Conservation (phyloP, 441 rosid species). For the Adansonia gregorii region DNA sequence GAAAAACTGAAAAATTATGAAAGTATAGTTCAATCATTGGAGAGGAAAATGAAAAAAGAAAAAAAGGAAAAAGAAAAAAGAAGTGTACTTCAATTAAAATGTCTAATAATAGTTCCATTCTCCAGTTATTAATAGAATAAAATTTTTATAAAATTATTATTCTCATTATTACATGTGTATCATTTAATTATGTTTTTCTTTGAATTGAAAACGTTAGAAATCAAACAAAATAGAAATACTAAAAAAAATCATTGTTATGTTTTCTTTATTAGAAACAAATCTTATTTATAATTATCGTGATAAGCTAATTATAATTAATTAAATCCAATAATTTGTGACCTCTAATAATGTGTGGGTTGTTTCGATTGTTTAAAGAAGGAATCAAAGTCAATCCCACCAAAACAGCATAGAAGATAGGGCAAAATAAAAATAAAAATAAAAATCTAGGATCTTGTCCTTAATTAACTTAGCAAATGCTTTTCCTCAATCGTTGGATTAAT, state of each 20-base stretch:
- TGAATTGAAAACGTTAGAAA: too few species aligned
- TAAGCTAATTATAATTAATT: background rate
- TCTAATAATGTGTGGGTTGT: background rate
- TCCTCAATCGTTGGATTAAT: background rate
- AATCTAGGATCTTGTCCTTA: background rate
- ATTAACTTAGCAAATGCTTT: background rate
- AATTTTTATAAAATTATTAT: too few species aligned
- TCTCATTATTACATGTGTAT: too few species aligned
- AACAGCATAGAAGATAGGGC: too few species aligned
- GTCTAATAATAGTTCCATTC: too few species aligned
- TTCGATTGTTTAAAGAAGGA: background rate
- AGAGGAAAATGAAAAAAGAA: background rate
- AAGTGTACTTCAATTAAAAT: background rate
- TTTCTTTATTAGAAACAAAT: too few species aligned
- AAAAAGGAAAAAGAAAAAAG: too few species aligned
- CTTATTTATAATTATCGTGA: background rate
- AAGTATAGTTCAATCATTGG: background rate
- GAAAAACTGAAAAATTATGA: background rate
- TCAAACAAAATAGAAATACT: too few species aligned
- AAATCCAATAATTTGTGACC: background rate
- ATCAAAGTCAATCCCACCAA: background rate
- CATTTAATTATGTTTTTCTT: too few species aligned
- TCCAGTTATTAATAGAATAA: too few species aligned
- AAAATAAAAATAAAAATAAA: background rate
- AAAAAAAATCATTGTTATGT: too few species aligned